These are phyloP conservation scores for Nakaseomyces kungkrabaensis DNA, from an alignment of 1,139 yeast species.

Conservation along the genomic window DNA sequence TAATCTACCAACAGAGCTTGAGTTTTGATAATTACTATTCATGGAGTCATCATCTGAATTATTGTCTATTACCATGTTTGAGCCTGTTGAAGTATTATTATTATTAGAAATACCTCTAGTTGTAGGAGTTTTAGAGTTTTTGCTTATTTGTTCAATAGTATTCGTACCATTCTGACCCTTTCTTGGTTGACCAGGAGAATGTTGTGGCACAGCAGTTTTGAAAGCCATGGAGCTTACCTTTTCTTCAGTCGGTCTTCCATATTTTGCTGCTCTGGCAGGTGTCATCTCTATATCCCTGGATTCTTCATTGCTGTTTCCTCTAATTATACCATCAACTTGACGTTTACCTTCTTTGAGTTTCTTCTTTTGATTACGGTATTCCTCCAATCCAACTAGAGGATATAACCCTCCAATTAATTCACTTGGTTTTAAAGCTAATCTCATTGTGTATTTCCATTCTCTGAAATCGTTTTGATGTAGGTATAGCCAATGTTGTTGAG, in stretches of 20 bases:
- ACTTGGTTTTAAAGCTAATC: conserved; percentile 52
- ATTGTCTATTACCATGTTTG: conserved; percentile 10
- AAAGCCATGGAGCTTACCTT: conserved; percentile 28
- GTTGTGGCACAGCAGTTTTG: conserved; percentile 60
- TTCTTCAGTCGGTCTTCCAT: conserved; percentile 7
- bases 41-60: conserved; percentile 17
- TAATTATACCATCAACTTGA: conserved; percentile 4
- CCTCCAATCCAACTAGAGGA: conserved; percentile 52
- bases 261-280: conserved; percentile 21
- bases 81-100: neutral
- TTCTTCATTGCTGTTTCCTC: conserved; percentile 15
- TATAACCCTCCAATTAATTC: conserved; percentile 66
- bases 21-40: conserved; percentile 2
- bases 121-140: conserved; percentile 5
- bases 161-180: conserved; percentile 41
- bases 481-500: conserved; percentile 97
- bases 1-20: neutral
- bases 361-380: conserved; percentile 38
- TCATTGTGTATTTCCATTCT: conserved; percentile 91
- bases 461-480: conserved; percentile 91
- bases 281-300: conserved; percentile 21
- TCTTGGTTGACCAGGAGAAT: conserved; percentile 71
- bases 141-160: conserved; percentile 26
- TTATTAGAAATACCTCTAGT: conserved; percentile 2
- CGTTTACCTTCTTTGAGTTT: conserved; percentile 18